These are phyloP conservation scores for Pisolithus tinctorius DNA, from an alignment of 768 basidiomycete species.

Conservation along the genomic window DNA sequence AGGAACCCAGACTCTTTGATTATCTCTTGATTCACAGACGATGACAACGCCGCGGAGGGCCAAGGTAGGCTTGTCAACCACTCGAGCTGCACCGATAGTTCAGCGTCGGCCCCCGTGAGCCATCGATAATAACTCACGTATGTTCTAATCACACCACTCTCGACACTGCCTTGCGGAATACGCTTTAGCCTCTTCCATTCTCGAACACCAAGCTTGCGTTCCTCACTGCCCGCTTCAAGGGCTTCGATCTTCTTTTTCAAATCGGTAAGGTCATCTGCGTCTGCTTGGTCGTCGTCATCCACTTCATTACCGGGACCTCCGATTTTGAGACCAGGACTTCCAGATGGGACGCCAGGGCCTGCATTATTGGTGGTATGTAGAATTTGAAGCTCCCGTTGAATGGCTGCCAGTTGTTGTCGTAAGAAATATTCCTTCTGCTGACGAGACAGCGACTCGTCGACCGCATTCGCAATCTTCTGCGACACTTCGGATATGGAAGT, in stretches of 20 bases:
- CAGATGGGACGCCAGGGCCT: slow-evolving; percentile 10
- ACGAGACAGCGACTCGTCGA: slow-evolving; percentile 79
- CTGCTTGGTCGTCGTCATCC: slow-evolving; percentile 74
- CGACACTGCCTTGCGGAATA: slow-evolving; percentile 86
- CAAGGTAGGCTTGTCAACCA: slow-evolving; percentile 87
- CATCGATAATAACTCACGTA: slow-evolving; percentile 46
- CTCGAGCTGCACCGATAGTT: slow-evolving; percentile 55
- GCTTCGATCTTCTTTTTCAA: slow-evolving; percentile 68
- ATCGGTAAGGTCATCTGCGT: slow-evolving; percentile 73
- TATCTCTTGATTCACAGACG: slow-evolving; percentile 23
- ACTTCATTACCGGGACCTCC: slow-evolving; percentile 39
- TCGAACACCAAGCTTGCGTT: slow-evolving; percentile 71
- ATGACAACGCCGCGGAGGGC: slow-evolving; percentile 38
- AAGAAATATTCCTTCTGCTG: slow-evolving; percentile 87
- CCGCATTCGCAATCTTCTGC: slow-evolving; percentile 71
- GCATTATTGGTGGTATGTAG: slow-evolving; percentile 33
- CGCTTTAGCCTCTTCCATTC: slow-evolving; percentile 83
- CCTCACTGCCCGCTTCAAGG: slow-evolving; percentile 67
- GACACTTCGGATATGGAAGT: slow-evolving; percentile 75
- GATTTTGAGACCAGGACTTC: slow-evolving; percentile 19
- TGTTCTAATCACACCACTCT: slow-evolving; percentile 81
- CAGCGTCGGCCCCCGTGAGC: slow-evolving; percentile 2
- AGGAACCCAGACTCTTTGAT: slow-evolving; percentile 57
- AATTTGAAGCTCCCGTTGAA: slow-evolving; percentile 65
- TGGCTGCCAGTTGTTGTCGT: slow-evolving; percentile 75